These are phyloP conservation scores for Spongospora subterranea DNA, from an alignment of 208 protist genomes.

Conservation along the genomic window DNA sequence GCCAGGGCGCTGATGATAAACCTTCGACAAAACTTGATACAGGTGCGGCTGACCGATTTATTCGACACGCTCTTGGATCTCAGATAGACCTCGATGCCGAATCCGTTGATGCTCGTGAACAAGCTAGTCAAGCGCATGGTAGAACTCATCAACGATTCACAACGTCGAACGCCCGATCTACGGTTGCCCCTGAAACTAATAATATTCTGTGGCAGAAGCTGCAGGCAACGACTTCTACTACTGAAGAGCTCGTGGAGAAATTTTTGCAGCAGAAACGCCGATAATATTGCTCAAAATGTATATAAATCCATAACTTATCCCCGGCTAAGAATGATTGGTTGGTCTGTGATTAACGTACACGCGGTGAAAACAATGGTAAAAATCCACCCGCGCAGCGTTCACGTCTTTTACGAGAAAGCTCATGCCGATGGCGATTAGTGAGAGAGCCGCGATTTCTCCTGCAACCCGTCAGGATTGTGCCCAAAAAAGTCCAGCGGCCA, in stretches of 20 bases:
- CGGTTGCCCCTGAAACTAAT: conserved; percentile 25
- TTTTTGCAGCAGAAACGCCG: background rate
- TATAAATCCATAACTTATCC: too few relatives aligned
- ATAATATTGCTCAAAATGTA: too few relatives aligned
- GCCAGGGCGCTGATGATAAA: background rate
- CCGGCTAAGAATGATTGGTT: too few relatives aligned
- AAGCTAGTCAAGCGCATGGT: background rate
- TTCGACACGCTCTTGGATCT: conserved; percentile 47
- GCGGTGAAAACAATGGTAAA: too few relatives aligned
- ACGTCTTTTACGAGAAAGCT: too few relatives aligned
- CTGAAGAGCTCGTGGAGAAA: conserved; percentile 28
- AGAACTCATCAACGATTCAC: background rate
- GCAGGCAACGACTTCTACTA: background rate
- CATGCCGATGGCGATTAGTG: too few relatives aligned
- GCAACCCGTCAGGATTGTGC: too few relatives aligned
- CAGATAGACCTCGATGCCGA: conserved; percentile 21
- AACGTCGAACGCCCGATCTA: conserved; percentile 6
- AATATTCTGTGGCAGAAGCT: conserved; percentile 37
- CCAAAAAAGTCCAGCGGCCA: too few relatives aligned
- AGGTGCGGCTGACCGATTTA: background rate
- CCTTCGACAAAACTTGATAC: background rate
- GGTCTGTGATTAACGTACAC: too few relatives aligned
- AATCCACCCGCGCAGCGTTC: too few relatives aligned
- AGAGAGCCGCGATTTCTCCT: too few relatives aligned
- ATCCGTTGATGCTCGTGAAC: background rate